phyloP scores from a whole-genome alignment of 352 stramenopile species.

The Pythium aquatile region DNA sequence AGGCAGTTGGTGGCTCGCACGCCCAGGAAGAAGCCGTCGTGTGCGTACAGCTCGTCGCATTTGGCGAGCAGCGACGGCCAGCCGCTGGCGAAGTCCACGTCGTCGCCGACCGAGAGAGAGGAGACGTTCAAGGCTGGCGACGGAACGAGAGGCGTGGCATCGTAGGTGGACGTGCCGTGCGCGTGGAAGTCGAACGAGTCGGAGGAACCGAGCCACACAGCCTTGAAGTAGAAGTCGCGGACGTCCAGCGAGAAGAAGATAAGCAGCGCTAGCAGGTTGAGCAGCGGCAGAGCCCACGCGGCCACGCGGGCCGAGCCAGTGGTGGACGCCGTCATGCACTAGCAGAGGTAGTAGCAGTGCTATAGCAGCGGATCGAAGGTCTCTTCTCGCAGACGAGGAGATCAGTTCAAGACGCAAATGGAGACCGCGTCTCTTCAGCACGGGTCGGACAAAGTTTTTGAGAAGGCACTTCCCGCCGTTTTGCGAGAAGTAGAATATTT shows the following conservation, averaged over 20 bases:
- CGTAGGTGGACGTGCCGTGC: constrained; percentile 8
- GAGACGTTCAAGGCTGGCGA: constrained; percentile 18
- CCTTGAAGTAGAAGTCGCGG: constrained; percentile 35
- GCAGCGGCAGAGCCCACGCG: constrained; percentile 18
- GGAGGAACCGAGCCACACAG: constrained; percentile 30
- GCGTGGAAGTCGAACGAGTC: constrained; percentile 29
- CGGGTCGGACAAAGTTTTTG: too few relatives aligned
- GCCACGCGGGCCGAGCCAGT: not conserved
- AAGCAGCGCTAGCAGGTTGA: constrained; percentile 28
- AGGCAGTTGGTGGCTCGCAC: constrained; percentile 28
- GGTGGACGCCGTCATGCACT: not conserved
- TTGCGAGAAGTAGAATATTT: too few relatives aligned
- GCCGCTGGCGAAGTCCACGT: constrained; percentile 21
- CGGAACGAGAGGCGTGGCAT: constrained; percentile 17
- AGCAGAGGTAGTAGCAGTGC: not conserved
- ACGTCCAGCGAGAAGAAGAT: constrained; percentile 38
- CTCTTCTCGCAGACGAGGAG: not conserved
- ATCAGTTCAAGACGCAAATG: too few relatives aligned
- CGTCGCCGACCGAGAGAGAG: constrained; percentile 17
- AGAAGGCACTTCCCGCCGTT: too few relatives aligned
- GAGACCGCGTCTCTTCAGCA: too few relatives aligned
- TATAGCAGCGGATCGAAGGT: too few relatives aligned
- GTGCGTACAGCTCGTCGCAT: constrained; percentile 31
- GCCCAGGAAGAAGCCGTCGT: constrained; percentile 16
- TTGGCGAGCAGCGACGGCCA: constrained; percentile 35